Base-by-base conservation (phyloP, 129 eudicot species). In the Flaveria sonorensis region DNA sequence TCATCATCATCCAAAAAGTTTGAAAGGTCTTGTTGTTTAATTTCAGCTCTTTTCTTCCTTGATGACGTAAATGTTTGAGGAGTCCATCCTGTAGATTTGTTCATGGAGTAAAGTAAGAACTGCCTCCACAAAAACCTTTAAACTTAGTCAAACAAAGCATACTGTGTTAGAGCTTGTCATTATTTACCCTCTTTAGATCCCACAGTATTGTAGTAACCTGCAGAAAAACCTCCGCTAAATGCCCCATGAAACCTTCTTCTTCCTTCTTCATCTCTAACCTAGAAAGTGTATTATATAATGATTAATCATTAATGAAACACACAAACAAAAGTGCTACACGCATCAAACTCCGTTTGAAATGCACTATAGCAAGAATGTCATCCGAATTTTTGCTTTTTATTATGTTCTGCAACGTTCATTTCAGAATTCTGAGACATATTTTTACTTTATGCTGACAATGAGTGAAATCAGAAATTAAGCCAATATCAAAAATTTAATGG, bases 241-340 rank as follows among this genome's bases (percentile, higher is more conserved):
- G 99, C 99, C 70, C 99, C 99, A 32, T 95, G 99, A 87, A 95
- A 95, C 76, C 99, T 89, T 83, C 97, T 89, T 83, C 99, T 81
- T 56, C 99, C 99, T 85, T 95, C 97, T 80, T 95, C 99, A 76
- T 95, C 99, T 82, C 86, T 83, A 47, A 95, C 99, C 99, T 95
- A 79, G 70, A 55, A 81, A 28, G 48, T 57, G 78, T 51, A 60
- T 46, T n/a, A 42, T 46, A 72, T 50, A 43, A 81, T 68, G n/a
- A 62, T 79, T 72, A 26, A 16, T 15, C 47, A 70, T 18, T 32
- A 7, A 72, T 61, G 7, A 39, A 47, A 57, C 18, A 70, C 68
- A 60, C 76, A 60, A 20, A 70, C 67, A 19, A 14, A 39, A 40
- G 40, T 19, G 68, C 68, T 39, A 56, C 42, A 56, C 13, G 23